Evolutionary conservation across 140 eudicot genomes (phyloP), one percentile per base, ranked within the genome.

Genomic region (Eryngium alpinum): DNA sequence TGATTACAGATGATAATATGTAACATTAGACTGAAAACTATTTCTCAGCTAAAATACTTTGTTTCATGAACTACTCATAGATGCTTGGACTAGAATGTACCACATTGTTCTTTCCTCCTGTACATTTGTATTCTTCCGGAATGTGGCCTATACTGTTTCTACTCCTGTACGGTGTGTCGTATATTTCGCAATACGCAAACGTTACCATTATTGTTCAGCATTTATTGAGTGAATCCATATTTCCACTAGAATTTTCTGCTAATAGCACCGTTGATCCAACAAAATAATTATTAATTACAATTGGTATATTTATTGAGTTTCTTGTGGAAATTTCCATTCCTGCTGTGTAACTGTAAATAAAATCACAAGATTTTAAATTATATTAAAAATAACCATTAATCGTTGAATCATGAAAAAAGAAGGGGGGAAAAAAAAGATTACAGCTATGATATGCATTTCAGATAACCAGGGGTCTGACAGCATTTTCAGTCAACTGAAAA

Each of bases 371-470:
- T 38, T 38, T 38, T 38, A 38, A n/a, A 38, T 38, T 38, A 38
- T 7, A 38, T 38, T 38, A 38, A 4, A 38, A 2, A 38, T 38
- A 38, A 38, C 46, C 46, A 38, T 38, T 38, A 38, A 38, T 38
- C 46, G 4, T 38, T 38, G 46, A 38, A 38, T 38, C 46, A 38
- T 38, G 46, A 38, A 38, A 38, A 62, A 60, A 22, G 6, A 60
- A 60, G n/a, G 24, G 6, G 21, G 18, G 29, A 1, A 14, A 18
- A n/a, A 32, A 75, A 56, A 32, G 15, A 10, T 34, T 77, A 70
- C 56, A 86, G 91, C 84, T 84, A 82, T 75, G 82, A 82, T 63
- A 86, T 88, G 71, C 63, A 76, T 52, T 82, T 86, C 86, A 81
- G n/a, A 38, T 32, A 80, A n/a, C 75, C 79, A 44, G 50, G 62